phyloP scores from a whole-genome alignment of 169 alveolate genomes.

The Plasmodium coatneyi region DNA sequence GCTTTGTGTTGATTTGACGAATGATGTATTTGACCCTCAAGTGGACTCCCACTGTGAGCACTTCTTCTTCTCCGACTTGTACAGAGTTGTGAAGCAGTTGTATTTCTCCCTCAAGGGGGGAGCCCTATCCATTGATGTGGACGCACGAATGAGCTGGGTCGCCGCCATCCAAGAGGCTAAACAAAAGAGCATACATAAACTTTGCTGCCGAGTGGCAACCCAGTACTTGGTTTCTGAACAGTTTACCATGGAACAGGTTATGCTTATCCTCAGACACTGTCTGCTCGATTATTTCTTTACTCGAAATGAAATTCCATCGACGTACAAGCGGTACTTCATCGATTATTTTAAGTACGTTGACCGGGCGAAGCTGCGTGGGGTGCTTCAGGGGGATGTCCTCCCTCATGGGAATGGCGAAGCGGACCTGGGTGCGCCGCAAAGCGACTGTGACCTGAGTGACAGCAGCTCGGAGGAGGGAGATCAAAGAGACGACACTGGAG shows the following conservation, averaged over 20 bases:
- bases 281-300: slow-evolving; percentile 33
- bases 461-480: slow-evolving; percentile 5
- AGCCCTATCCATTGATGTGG: neutral
- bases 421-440: slow-evolving; percentile 4
- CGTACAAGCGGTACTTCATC: slow-evolving; percentile 24
- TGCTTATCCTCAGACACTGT: slow-evolving; percentile 26
- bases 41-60: neutral
- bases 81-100: slow-evolving; percentile 19
- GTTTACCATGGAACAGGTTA: slow-evolving; percentile 63
- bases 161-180: neutral
- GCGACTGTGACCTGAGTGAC: slow-evolving; percentile 42
- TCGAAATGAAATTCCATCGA: slow-evolving; percentile 5
- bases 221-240: neutral
- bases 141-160: slow-evolving; percentile 24
- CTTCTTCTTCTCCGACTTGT: slow-evolving; percentile 43
- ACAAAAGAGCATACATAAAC: slow-evolving; percentile 20
- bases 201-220: neutral
- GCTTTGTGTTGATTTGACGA: slow-evolving; percentile 49
- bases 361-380: neutral
- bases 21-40: neutral
- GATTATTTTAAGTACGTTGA: slow-evolving; percentile 18
- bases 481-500: neutral
- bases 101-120: slow-evolving; percentile 13
- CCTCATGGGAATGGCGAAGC: neutral
- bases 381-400: neutral